These are phyloP conservation scores for Nakaseomyces nivariensis DNA, from an alignment of 1,139 yeast genomes.

Conservation along the genomic window DNA sequence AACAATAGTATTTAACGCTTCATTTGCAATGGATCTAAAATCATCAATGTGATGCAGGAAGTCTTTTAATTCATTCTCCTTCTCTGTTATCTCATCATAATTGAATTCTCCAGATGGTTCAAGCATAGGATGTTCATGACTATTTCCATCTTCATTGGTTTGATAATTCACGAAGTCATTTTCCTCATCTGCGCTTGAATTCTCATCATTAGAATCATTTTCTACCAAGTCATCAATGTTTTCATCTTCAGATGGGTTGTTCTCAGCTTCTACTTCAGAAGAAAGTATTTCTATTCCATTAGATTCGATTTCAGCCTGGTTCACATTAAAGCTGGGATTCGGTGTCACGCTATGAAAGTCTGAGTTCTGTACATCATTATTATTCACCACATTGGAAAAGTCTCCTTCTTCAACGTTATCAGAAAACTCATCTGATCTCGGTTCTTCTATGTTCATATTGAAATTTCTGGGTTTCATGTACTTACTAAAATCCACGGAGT, in stretches of 20 bases:
- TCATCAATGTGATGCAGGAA: slow-evolving; percentile 5
- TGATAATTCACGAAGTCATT: neutral
- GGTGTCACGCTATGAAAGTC: neutral
- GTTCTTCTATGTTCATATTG: neutral
- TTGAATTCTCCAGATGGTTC: neutral
- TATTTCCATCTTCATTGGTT: neutral
- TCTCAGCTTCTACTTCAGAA: neutral
- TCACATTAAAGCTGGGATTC: slow-evolving; percentile 1
- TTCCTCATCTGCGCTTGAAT: neutral
- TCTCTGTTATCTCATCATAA: neutral
- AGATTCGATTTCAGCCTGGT: no score
- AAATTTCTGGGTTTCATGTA: slow-evolving; percentile 1
- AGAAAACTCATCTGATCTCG: neutral
- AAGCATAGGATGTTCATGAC: neutral
- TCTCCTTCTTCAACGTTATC: neutral
- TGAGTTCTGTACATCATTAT: neutral
- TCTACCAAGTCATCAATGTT: neutral
- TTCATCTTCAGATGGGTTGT: neutral
- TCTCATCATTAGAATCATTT: neutral
- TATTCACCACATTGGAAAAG: neutral
- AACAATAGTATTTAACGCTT: neutral
- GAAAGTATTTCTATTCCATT: neutral
- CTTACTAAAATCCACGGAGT: neutral
- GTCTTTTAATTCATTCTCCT: neutral
- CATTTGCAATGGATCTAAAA: slow-evolving; percentile 8